Evolutionary conservation across 2,329 filamentous ascomycete species (phyloP).

Genomic region (Emmonsiellopsis sp.): DNA sequence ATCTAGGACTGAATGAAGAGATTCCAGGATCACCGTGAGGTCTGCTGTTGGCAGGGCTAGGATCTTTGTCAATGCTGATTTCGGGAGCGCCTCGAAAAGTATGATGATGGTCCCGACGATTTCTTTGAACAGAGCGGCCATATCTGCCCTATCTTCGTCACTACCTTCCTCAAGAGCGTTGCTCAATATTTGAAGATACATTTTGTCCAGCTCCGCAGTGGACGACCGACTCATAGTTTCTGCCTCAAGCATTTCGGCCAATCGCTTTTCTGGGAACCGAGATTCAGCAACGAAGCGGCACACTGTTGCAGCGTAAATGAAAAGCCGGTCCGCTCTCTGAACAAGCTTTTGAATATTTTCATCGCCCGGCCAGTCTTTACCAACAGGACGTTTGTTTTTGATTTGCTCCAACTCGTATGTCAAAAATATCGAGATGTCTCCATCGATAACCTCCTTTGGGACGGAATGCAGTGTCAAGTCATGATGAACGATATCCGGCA

Average conservation of each 20-base stretch:
- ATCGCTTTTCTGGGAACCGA: conserved; percentile 7
- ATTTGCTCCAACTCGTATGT: conserved; percentile 14
- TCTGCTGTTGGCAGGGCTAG: conserved; percentile 8
- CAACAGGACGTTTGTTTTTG: conserved; percentile 1
- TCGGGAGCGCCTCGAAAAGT: conserved; percentile 13
- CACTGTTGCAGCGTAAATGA: conserved; percentile 20
- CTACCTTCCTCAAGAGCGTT: background rate
- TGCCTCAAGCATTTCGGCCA: conserved; percentile 4
- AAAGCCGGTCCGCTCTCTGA: conserved; percentile 14
- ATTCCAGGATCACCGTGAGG: conserved; percentile 11
- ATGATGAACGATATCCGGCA: conserved; percentile 11
- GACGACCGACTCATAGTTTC: background rate
- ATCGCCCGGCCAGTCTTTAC: conserved; percentile 5
- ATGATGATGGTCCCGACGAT: conserved; percentile 15
- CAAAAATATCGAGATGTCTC: conserved; percentile 20
- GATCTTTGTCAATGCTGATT: conserved; percentile 10
- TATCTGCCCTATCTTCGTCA: conserved; percentile 1
- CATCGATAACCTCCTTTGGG: conserved; percentile 13
- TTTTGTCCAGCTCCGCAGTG: conserved; percentile 5
- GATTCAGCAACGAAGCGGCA: conserved; percentile 18
- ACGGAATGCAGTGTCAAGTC: conserved; percentile 19
- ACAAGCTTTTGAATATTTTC: conserved; percentile 12
- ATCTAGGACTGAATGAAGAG: conserved; percentile 17
- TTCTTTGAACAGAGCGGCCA: conserved; percentile 11
- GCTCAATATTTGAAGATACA: conserved; percentile 5